Evolutionary conservation across 2,329 filamentous ascomycete genomes (phyloP).

Genomic region (Ustilaginoidea virens): DNA sequence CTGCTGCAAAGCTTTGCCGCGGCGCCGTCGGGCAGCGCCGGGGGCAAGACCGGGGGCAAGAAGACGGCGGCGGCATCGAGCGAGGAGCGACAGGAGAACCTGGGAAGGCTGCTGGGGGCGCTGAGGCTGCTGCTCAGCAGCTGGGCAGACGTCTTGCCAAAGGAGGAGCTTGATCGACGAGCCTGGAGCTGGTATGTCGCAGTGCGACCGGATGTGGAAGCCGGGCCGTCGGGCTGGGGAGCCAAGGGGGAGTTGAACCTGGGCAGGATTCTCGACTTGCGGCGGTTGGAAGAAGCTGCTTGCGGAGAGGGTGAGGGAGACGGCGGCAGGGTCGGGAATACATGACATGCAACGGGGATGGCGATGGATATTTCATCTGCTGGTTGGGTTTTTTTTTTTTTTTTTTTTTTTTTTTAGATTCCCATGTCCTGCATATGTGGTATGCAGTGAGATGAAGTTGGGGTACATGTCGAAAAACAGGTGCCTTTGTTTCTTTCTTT

Average conservation of each 20-base stretch:
- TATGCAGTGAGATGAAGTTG: background rate
- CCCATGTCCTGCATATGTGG: too few species aligned
- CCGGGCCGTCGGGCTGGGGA: constrained; percentile 67
- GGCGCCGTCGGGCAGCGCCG: constrained; percentile 15
- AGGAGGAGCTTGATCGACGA: constrained; percentile 54
- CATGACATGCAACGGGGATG: background rate
- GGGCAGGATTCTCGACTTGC: constrained; percentile 47
- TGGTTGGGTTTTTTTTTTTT: too few species aligned
- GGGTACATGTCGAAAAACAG: too few species aligned
- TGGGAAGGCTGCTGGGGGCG: constrained; percentile 53
- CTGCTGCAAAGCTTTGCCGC: constrained; percentile 44
- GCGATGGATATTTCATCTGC: too few species aligned
- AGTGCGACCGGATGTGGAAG: constrained; percentile 60
- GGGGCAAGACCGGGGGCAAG: constrained; percentile 20
- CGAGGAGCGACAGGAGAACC: constrained; percentile 51
- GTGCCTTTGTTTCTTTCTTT: too few species aligned
- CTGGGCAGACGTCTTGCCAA: constrained; percentile 50
- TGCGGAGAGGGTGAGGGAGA: background rate
- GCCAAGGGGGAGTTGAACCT: constrained; percentile 59
- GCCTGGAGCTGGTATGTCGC: constrained; percentile 74
- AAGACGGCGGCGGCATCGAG: constrained; percentile 34
- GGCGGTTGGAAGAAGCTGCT: constrained; percentile 12
- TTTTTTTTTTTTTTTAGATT: too few species aligned
- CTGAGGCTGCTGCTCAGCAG: constrained; percentile 58
- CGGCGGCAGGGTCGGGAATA: too few species aligned